Base-by-base conservation (phyloP, 345 rosid genomes). In the Kandelia obovata region DNA sequence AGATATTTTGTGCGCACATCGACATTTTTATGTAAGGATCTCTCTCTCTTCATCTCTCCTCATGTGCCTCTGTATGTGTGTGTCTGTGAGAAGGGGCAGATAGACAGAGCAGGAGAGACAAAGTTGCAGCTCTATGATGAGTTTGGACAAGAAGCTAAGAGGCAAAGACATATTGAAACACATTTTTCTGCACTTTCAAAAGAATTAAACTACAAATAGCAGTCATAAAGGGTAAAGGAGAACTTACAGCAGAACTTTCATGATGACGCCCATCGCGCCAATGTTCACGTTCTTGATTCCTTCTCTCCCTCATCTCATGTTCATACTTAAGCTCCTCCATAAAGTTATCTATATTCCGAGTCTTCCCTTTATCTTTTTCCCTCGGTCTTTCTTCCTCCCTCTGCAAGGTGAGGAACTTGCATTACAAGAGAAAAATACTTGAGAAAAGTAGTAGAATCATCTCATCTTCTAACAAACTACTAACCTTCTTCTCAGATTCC, bases 271-370 rank as follows among this genome's bases (percentile, higher is more conserved):
- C 89, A 66, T 95, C 99, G 53, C 86, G 91, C 82, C 87, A 83
- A 63, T 79, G 75, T 31, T 86, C 97, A 43, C 96, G 94, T 52
- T 96, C 98, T 77, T 85, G 98, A 81, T 90, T 90, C 70, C 99
- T 72, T 76, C 88, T 96, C 83, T 90, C 99, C 76, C 98, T 90
- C 94, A 87, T 71, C 77, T 96, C 99, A 68, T 96, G 99, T 62
- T 92, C 99, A 78, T 88, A 97, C 82, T 90, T 96, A 85, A 96
- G 81, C 86, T 96, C 98, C 83, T 92, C 99, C 98, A 96, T 87
- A 72, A 96, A 96, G 78, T 92, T 80, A 83, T 96, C 98, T 77
- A 96, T 96, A 72, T 92, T 96, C 55, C 97, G 82, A 49, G 90
- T 57, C 83, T 90, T 96, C 70, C 94, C 96, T 81, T 87, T 96